These are phyloP conservation scores for Chlamydomonas reinhardtii DNA, from an alignment of 163 green algal species.

Conservation along the genomic window DNA sequence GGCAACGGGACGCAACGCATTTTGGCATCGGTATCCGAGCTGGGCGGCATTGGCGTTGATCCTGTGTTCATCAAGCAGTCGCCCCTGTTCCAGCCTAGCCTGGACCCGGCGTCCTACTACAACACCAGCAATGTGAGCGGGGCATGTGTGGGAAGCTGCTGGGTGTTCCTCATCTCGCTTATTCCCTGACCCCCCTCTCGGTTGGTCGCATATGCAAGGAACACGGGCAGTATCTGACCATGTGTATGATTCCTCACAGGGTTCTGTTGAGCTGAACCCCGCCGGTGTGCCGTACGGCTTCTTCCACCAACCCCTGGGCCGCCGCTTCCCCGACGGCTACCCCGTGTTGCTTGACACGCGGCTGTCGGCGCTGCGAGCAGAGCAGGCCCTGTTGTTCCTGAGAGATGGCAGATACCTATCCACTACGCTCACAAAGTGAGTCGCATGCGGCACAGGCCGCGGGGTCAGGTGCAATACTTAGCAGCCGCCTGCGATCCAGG, in stretches of 20 bases:
- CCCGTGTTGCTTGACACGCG: slow-evolving; percentile 22
- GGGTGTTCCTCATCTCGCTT: no score
- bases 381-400: slow-evolving; percentile 25
- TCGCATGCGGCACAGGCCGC: no score
- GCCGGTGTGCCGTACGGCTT: slow-evolving; percentile 41
- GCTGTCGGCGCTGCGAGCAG: slow-evolving; percentile 1
- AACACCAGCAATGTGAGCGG: not conserved
- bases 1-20: not conserved
- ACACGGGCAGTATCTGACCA: no score
- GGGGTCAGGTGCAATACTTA: no score
- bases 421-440: slow-evolving; percentile 18
- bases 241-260: not conserved
- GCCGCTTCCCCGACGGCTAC: slow-evolving; percentile 24
- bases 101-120: not conserved
- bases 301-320: slow-evolving; percentile 12
- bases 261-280: slow-evolving; percentile 16
- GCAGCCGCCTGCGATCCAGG: no score
- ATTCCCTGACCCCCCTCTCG: no score
- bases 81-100: not conserved
- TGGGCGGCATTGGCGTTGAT: slow-evolving; percentile 35
- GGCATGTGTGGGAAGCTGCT: no score
- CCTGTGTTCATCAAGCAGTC: slow-evolving; percentile 8
- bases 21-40: not conserved
- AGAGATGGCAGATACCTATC: slow-evolving; percentile 40
- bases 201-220: no score